Conservation (phyloP, 2,329 filamentous ascomycete genomes). For the Microdochium nivale region DNA sequence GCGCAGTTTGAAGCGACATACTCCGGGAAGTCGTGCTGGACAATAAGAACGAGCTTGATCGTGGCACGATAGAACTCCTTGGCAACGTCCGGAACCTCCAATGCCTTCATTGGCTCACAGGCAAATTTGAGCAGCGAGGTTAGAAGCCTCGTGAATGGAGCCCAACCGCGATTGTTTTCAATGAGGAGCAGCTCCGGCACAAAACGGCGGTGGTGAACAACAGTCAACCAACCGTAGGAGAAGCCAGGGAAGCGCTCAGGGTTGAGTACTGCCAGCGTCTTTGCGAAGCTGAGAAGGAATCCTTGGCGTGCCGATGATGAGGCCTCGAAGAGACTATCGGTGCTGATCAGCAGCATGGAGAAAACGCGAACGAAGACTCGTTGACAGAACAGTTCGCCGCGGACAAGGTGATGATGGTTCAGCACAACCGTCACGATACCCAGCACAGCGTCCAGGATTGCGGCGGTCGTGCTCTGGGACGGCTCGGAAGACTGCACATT, state of each 20-base stretch:
- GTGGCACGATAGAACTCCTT: slow-evolving; percentile 81
- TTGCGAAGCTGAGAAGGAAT: slow-evolving; percentile 64
- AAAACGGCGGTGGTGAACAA: slow-evolving; percentile 80
- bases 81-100: slow-evolving; percentile 58
- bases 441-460: slow-evolving; percentile 70
- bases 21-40: slow-evolving; percentile 92
- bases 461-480: slow-evolving; percentile 53
- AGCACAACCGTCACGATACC: slow-evolving; percentile 72
- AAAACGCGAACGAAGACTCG: slow-evolving; percentile 88
- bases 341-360: slow-evolving; percentile 71
- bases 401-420: slow-evolving; percentile 75
- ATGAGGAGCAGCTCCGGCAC: slow-evolving; percentile 68
- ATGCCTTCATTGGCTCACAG: slow-evolving; percentile 69
- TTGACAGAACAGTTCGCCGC: slow-evolving; percentile 75
- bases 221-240: slow-evolving; percentile 72
- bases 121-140: slow-evolving; percentile 65
- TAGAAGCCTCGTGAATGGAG: slow-evolving; percentile 63
- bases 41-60: slow-evolving; percentile 70
- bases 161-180: slow-evolving; percentile 65
- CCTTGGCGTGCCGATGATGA: slow-evolving; percentile 54
- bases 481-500: slow-evolving; percentile 53
- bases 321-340: slow-evolving; percentile 49
- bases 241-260: slow-evolving; percentile 76
- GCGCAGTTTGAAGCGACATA: slow-evolving; percentile 85
- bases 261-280: slow-evolving; percentile 63